Base-by-base conservation (phyloP, 164 flowering plant genomes). In the Magnolia changhungtana region DNA sequence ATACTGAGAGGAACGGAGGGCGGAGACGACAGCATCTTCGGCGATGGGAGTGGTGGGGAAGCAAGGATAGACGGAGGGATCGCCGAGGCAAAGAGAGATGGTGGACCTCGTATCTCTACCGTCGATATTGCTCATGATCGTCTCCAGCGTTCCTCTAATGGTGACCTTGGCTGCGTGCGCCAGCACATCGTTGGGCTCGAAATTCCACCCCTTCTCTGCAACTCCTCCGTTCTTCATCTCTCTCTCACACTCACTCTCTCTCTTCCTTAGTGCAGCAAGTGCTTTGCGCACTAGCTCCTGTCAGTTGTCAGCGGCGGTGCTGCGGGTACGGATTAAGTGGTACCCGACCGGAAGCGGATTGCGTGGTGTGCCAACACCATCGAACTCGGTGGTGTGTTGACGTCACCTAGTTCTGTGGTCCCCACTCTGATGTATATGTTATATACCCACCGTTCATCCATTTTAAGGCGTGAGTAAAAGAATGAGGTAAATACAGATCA, bases 11-110 rank as follows among this genome's bases (percentile, higher is more conserved):
- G 88, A 84, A 18, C 77, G 80, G 71, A 81, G 21, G n/a, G 88
- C 78, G 10, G 78, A 80, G n/a, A 74, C 79, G 18, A 87, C 71
- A 21, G 88, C 86, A 20, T 87, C 86, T 59, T 79, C 81, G 3
- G 87, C 87, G 1, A 29, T 74, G 0, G 49, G 65, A 11, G 81
- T 78, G 0, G 88, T 79, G n/a, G 78, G 72, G 59, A 87, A 87
- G 67, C 82, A 69, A 7, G 86, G 81, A 31, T 81, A 85, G 8
- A 50, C 75, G 11, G 87, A 83, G 8, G 89, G 88, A 31, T 88
- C 90, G 0, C 88, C 85, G 76, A 80, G 82, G 72, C 87, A 84
- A 7, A 87, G 84, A 66, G 77, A 80, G 24, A 85, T 78, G 1
- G 72, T 50, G 2, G 81, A 50, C 55, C 85, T 78, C 14, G 8